Evolutionary conservation across 176 grass and related monocot genomes (phyloP).

Genomic region (Oryza meyeriana): DNA sequence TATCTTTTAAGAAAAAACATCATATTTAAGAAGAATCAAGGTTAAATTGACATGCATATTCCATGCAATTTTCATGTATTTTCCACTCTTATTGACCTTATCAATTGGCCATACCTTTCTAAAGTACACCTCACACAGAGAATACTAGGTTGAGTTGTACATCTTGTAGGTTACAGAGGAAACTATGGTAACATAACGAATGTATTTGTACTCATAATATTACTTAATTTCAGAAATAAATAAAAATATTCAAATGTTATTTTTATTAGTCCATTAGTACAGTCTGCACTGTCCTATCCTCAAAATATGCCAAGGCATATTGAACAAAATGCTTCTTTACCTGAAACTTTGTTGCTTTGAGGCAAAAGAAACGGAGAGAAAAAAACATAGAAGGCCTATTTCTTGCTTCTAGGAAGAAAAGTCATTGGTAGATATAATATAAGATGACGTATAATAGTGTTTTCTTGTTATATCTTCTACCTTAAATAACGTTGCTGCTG

Average conservation of each 20-base stretch:
- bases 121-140: neutral
- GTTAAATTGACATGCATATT: neutral
- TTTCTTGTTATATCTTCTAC: neutral
- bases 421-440: neutral
- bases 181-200: neutral
- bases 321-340: neutral
- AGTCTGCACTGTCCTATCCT: neutral
- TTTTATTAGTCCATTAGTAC: neutral
- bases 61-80: neutral
- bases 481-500: neutral
- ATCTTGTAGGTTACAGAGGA: neutral
- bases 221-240: neutral
- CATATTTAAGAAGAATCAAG: neutral
- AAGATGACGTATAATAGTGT: neutral
- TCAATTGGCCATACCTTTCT: neutral
- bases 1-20: too few species aligned
- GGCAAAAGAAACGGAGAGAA: neutral
- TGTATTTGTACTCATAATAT: neutral
- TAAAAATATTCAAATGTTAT: neutral
- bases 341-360: neutral
- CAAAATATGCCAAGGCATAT: neutral
- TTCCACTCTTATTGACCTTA: neutral
- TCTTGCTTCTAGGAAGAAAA: neutral
- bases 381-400: slow-evolving; percentile 3
- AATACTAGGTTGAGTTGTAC: neutral